Evolutionary conservation across 768 basidiomycete genomes (phyloP), one percentile per base, ranked within the genome.

Genomic region (Leccinum olivaceopallidum): DNA sequence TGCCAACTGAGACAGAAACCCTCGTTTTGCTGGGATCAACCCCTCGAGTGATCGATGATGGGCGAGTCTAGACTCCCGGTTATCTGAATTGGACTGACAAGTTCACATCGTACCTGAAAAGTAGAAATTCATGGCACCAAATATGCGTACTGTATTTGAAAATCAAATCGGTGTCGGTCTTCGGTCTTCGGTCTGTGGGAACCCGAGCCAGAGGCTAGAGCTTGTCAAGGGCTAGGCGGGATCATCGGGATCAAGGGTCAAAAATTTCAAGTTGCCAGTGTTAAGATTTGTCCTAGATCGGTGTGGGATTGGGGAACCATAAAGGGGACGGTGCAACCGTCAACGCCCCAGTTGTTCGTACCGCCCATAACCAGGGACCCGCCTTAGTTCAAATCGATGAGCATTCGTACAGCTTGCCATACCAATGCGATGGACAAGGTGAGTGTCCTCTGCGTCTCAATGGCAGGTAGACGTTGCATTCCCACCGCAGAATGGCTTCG

Each of bases 121-220:
- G 28, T 28, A 28, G 26, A 6, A 32, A 34, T 22, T 20, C 13
- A 10, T 34, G 16, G 32, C 32, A 42, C 54, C 32, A 44, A 39
- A 58, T 22, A 30, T 10, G 24, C 30, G 1, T 18, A 66, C 66
- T 67, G 1, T 28, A 66, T 69, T 67, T 64, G 59, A 65, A 47
- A 69, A 67, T 69, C 48, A 18, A 30, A 44, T 28, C 39, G 53
- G 59, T 16, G 14, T 51, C 30, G 44, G 47, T 30, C 22, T 34
- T 66, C 14, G 39, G 44, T 20, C 52, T 49, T 28, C 13, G 36
- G 48, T 24, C 52, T 49, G n/a, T 18, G 49, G 30, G 55, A 55
- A 36, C 54, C 22, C 28, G 39, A 53, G 37, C 48, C 6, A 20
- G 54, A 50, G 34, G 37, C 48, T 18, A 28, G 54, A 50, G 34